Evolutionary conservation across 495 filamentous ascomycete species (phyloP).

Genomic region (Chaetomidium leptoderma): DNA sequence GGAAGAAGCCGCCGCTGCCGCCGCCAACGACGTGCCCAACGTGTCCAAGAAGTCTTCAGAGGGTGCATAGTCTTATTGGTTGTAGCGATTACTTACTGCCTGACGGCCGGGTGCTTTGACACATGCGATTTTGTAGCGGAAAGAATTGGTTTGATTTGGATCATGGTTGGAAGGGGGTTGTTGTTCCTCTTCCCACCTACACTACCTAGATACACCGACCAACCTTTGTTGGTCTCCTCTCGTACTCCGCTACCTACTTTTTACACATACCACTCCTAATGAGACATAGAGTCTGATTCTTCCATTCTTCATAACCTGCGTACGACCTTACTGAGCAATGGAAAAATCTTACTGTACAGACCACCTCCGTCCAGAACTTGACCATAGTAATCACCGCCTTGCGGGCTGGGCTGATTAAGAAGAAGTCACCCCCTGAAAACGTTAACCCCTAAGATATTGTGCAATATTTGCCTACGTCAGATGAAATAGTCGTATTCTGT

Average conservation of each 20-base stretch:
- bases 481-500: no score
- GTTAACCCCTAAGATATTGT: no score
- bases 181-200: neutral
- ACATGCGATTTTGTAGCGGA: neutral
- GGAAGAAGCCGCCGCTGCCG: conserved; percentile 29
- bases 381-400: no score
- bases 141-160: neutral
- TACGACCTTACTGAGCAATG: neutral
- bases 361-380: neutral
- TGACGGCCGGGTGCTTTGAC: neutral
- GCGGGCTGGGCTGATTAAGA: no score
- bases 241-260: neutral
- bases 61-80: neutral
- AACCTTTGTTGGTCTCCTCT: neutral
- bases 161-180: neutral
- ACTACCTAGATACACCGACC: neutral
- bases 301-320: neutral
- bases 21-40: conserved; percentile 43
- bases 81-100: neutral
- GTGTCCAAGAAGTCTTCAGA: conserved; percentile 32
- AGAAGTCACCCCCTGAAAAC: no score
- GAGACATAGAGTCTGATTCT: conserved; percentile 6
- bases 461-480: no score
- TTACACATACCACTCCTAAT: conserved; percentile 8
- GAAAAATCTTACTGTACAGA: neutral